phyloP scores from a whole-genome alignment of 257 asterid species.

The Cordia subcordata region DNA sequence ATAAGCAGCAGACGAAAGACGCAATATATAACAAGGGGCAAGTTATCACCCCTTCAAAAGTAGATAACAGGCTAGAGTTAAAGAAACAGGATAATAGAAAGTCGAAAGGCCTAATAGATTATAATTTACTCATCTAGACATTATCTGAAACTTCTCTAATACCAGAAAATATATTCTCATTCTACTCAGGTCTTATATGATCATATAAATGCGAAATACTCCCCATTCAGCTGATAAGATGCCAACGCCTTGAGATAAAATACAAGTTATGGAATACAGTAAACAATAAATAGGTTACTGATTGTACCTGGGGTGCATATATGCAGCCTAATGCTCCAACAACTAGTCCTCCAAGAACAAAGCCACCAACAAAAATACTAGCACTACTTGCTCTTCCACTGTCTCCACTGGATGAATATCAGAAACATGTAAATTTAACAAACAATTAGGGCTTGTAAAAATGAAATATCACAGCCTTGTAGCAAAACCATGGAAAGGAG shows the following conservation, averaged over 20 bases:
- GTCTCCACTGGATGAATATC: constrained; percentile 26
- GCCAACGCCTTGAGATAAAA: not conserved
- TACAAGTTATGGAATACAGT: too few relatives aligned
- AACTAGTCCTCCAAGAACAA: constrained; percentile 40
- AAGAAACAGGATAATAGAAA: too few relatives aligned
- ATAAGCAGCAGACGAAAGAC: too few relatives aligned
- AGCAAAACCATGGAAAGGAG: not conserved
- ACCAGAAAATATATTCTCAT: too few relatives aligned
- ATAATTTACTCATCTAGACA: not conserved
- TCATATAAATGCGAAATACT: too few relatives aligned
- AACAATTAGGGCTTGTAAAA: not conserved
- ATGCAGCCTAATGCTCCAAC: constrained; percentile 44
- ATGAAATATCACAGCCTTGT: not conserved
- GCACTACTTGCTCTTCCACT: constrained; percentile 28
- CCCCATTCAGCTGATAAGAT: too few relatives aligned
- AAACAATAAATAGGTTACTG: not conserved
- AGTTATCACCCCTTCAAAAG: too few relatives aligned
- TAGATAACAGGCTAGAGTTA: not conserved
- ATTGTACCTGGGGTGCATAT: constrained; percentile 42
- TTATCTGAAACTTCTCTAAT: not conserved
- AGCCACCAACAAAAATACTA: constrained; percentile 36
- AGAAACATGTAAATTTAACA: not conserved
- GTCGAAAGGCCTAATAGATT: not conserved
- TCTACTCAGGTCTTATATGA: too few relatives aligned
- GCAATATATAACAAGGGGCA: too few relatives aligned